Percentiles rank a stretch among this genome's conserved stretches.
These are phyloP conservation scores for Blastomyces parvus DNA, from an alignment of 2,329 filamentous ascomycete genomes.

Conservation along the genomic window DNA sequence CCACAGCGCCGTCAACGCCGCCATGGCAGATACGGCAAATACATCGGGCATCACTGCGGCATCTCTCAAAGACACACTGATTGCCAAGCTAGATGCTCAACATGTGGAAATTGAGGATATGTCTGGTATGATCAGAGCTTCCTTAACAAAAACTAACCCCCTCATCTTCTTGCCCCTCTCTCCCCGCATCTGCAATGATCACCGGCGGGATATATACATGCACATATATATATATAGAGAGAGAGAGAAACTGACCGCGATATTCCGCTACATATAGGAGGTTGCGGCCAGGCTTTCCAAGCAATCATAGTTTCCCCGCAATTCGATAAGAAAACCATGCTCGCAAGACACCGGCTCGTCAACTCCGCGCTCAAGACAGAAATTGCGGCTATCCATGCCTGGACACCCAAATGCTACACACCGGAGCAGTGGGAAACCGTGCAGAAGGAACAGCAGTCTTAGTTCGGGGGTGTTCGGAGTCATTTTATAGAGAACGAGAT, in stretches of 20 bases:
- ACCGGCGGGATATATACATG: neutral
- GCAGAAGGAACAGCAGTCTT: constrained; percentile 32
- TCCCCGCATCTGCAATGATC: neutral
- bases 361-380: constrained; percentile 76
- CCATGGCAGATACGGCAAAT: constrained; percentile 41
- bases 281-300: constrained; percentile 62
- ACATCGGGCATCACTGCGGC: constrained; percentile 61
- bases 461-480: neutral
- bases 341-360: constrained; percentile 78
- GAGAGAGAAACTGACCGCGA: neutral
- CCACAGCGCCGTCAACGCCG: constrained; percentile 27
- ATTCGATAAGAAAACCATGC: constrained; percentile 62
- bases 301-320: constrained; percentile 60
- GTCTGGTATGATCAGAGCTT: constrained; percentile 55
- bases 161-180: neutral
- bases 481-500: neutral
- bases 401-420: constrained; percentile 90
- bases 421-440: constrained; percentile 78
- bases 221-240: neutral
- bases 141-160: neutral
- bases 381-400: constrained; percentile 85
- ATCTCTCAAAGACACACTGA: constrained; percentile 58
- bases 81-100: constrained; percentile 58
- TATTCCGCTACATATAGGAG: constrained; percentile 41
- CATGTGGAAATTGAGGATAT: constrained; percentile 86